These are phyloP conservation scores for Carex pumila DNA, from an alignment of 176 grass and related monocot genomes.

Conservation along the genomic window DNA sequence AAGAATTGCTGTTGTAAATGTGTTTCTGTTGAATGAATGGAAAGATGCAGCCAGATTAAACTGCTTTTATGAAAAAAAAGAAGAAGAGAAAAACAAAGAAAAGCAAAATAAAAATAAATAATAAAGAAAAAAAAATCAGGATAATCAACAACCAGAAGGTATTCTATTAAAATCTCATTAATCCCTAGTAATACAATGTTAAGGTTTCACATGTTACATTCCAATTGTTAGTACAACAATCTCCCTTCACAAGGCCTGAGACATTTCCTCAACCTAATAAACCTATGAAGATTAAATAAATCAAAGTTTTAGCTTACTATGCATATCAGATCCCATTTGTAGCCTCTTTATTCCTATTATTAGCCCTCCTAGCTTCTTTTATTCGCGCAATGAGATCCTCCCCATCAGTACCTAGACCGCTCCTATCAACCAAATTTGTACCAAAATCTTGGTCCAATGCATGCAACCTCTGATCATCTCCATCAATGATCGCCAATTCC, in stretches of 20 bases:
- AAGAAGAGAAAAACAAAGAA: background rate
- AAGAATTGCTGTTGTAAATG: background rate
- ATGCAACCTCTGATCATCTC: conserved; percentile 50
- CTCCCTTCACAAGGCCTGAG: background rate
- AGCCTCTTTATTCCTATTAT: conserved; percentile 15
- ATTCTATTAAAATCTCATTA: background rate
- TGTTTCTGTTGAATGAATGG: background rate
- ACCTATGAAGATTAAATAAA: background rate
- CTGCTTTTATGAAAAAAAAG: background rate
- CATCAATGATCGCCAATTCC: conserved; percentile 51
- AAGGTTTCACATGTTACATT: background rate
- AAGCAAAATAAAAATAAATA: background rate
- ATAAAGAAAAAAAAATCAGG: background rate
- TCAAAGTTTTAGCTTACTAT: conserved; percentile 7
- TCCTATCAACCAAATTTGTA: conserved; percentile 62
- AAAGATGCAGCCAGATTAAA: background rate
- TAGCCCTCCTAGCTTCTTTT: conserved; percentile 48
- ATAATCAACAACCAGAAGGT: background rate
- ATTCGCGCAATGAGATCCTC: conserved; percentile 57
- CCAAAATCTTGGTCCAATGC: conserved; percentile 62
- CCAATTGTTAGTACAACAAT: conserved; percentile 15
- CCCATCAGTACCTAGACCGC: conserved; percentile 53
- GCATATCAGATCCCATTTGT: conserved; percentile 28
- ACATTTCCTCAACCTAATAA: background rate
- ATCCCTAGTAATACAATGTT: background rate